These are phyloP conservation scores for Cordyceps farinosa DNA, from an alignment of 2,329 filamentous ascomycete species.

Conservation along the genomic window DNA sequence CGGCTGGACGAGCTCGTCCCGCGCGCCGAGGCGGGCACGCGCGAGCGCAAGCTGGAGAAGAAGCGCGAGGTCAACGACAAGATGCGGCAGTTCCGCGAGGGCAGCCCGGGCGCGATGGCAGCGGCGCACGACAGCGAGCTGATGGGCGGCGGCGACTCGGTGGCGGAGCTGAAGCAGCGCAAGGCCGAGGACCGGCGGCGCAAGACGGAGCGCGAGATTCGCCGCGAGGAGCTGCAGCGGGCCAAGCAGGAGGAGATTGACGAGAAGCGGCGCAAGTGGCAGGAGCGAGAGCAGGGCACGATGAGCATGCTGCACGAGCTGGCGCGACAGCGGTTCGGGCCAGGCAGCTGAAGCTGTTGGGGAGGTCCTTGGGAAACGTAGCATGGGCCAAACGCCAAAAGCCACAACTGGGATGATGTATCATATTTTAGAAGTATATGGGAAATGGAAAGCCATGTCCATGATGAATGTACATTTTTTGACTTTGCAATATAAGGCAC, in stretches of 20 bases:
- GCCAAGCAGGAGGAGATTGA: constrained; percentile 77
- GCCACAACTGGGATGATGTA: background rate
- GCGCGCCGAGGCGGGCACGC: constrained; percentile 76
- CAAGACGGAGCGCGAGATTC: constrained; percentile 79
- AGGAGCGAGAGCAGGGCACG: constrained; percentile 76
- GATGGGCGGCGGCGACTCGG: constrained; percentile 65
- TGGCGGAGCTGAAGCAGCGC: constrained; percentile 66
- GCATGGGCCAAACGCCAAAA: background rate
- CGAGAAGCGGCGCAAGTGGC: constrained; percentile 65
- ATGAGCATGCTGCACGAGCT: constrained; percentile 77
- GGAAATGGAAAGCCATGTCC: background rate
- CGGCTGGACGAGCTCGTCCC: constrained; percentile 77
- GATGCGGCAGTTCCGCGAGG: constrained; percentile 69
- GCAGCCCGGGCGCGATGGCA: constrained; percentile 54
- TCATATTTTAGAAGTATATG: background rate
- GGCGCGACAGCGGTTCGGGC: constrained; percentile 76
- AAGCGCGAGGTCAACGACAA: constrained; percentile 67
- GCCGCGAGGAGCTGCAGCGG: constrained; percentile 74
- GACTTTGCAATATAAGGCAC: background rate
- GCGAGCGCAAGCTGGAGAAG: constrained; percentile 85
- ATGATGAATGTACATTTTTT: background rate
- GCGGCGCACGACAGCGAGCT: constrained; percentile 65
- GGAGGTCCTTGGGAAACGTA: background rate
- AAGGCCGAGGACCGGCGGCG: constrained; percentile 64
- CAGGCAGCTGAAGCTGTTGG: constrained; percentile 13